Evolutionary conservation across 192 early-diverging fungal genomes (phyloP), one percentile per base, ranked within the genome.

Genomic region (Linderina pennispora): DNA sequence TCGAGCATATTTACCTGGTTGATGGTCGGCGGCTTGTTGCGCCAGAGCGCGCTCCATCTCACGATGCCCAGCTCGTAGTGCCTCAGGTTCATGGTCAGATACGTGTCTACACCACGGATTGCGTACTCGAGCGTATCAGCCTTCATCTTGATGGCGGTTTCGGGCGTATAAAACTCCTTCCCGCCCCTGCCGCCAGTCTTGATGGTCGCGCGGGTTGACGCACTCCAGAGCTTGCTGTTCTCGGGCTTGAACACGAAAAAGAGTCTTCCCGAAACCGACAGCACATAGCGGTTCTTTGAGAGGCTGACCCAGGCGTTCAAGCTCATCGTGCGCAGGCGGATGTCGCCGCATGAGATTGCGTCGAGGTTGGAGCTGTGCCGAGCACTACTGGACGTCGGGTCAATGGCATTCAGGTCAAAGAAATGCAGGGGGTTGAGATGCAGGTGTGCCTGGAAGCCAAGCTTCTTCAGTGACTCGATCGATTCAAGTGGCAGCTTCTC

Each of bases 71-170:
- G 36, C 15, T 50, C 36, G 10, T 54, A 36, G 16, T 45, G 32
- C 34, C 13, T 38, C 18, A 70, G 38, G 2, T 31, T 59, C 3
- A 63, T 42, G 3, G 42, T 21, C 4, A 84, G 43, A 65, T 76
- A 77, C 0, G 79, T 82, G 55, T 92, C 90, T 6, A 79, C 69
- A 7, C 76, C 87, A 14, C 52, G 79, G 15, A 89, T 57, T 7
- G 76, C 79, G n/a, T 52, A 62, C 23, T 40, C 54, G 24, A 87
- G 59, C 16, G 59, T 55, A 41, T 81, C 79, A 14, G 76, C 60
- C 19, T 39, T 45, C 14, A 79, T 58, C 8, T 66, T 56, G 13
- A 77, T 32, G 9, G 37, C 11, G 1, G 10, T 50, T 6, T 33
- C 36, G 17, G 19, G 26, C 16, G 24, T 21, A 52, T 56, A 19